Conservation (phyloP, 2,329 filamentous ascomycete species). For the Diaporthe ilicicola region DNA sequence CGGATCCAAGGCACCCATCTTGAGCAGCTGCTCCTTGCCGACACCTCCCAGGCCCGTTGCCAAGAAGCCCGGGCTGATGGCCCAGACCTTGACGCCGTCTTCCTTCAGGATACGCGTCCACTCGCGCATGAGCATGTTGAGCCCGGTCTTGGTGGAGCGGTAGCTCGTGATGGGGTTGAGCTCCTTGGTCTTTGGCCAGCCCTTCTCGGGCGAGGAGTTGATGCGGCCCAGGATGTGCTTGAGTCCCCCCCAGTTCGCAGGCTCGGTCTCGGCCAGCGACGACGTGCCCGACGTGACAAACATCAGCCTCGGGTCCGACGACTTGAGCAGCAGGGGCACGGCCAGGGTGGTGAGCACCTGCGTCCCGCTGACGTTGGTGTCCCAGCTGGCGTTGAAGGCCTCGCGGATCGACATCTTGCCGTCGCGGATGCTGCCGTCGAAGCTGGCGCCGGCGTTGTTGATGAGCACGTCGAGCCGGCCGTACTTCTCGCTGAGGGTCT, state of each 20-base stretch:
- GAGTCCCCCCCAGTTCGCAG: conserved; percentile 41
- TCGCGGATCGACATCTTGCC: conserved; percentile 47
- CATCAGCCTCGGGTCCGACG: conserved; percentile 53
- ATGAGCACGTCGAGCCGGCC: conserved; percentile 61
- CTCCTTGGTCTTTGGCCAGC: conserved; percentile 55
- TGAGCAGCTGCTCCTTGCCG: conserved; percentile 43
- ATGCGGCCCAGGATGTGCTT: conserved; percentile 20
- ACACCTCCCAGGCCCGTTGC: conserved; percentile 24
- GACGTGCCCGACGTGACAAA: conserved; percentile 58
- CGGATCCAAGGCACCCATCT: conserved; percentile 46
- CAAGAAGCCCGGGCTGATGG: conserved; percentile 27
- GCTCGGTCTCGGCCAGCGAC: conserved; percentile 45
- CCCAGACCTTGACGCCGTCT: conserved; percentile 54
- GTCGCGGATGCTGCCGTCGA: conserved; percentile 47
- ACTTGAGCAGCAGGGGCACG: conserved; percentile 55
- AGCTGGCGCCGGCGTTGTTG: conserved; percentile 62
- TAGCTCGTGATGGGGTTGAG: conserved; percentile 43
- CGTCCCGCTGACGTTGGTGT: conserved; percentile 59
- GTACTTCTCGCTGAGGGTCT: conserved; percentile 50
- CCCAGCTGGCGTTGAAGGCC: conserved; percentile 55
- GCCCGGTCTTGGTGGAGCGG: conserved; percentile 51
- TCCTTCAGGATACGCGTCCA: conserved; percentile 50
- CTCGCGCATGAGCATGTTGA: conserved; percentile 59
- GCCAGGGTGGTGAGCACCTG: conserved; percentile 51
- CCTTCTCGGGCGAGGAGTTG: conserved; percentile 38